These are phyloP conservation scores for Alisma plantagoaquatica DNA, from an alignment of 106 monocot species.

Conservation along the genomic window DNA sequence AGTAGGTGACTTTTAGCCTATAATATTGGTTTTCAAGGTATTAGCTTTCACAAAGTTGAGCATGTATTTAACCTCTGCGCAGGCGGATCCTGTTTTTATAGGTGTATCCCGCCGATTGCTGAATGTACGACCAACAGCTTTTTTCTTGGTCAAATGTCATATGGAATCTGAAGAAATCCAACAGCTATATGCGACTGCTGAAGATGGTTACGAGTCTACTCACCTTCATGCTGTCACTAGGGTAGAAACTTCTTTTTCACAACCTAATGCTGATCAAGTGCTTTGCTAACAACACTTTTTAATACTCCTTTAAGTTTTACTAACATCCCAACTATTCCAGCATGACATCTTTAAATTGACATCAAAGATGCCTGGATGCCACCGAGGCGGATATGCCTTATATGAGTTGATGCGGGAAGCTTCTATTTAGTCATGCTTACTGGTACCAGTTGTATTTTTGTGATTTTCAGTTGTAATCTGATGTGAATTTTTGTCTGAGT, in stretches of 20 bases:
- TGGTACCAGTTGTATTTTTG: too few relatives aligned
- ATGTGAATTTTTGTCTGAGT: too few relatives aligned
- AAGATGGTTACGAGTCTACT: conserved; percentile 95
- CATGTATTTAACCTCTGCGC: conserved; percentile 17
- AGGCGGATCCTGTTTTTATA: conserved; percentile 82
- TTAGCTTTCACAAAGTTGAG: too few relatives aligned
- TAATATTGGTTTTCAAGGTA: too few relatives aligned
- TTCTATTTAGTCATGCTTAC: too few relatives aligned
- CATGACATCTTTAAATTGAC: conserved; percentile 46
- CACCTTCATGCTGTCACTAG: conserved; percentile 45
- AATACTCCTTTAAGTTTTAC: not conserved
- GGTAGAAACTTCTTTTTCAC: conserved; percentile 25
- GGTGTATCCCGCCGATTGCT: conserved; percentile 62
- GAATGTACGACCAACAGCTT: conserved; percentile 89
- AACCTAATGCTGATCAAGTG: not conserved
- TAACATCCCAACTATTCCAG: conserved; percentile 14
- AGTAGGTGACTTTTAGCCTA: too few relatives aligned
- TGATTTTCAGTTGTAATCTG: too few relatives aligned
- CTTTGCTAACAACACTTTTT: not conserved
- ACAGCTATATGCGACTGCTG: conserved; percentile 62
- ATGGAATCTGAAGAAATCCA: conserved; percentile 44
- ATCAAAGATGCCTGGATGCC: conserved; percentile 77
- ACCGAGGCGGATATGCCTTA: conserved; percentile 73
- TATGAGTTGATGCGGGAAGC: conserved; percentile 75
- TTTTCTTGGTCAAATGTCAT: conserved; percentile 71